Evolutionary conservation across 345 rosid genomes (phyloP), one percentile per base, ranked within the genome.

Genomic region (Populus ilicifolia): DNA sequence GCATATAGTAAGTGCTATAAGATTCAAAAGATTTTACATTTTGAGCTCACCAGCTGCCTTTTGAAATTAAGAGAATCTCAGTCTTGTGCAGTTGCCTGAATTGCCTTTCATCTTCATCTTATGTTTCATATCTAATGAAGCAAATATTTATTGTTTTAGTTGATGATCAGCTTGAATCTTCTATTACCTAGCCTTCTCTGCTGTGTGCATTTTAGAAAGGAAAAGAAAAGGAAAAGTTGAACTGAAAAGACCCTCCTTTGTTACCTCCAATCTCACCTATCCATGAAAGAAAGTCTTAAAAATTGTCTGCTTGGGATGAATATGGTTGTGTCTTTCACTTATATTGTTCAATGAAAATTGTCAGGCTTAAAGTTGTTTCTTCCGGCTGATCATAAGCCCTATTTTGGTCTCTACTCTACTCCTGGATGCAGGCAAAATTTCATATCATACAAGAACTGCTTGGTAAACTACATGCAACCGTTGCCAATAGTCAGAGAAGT

Each of bases 361-460:
- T 39, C 16, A 4, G 20, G 13, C 29, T 66, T n/a, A 44, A 46
- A 13, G n/a, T 36, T 43, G 50, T 36, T 43, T 33, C 4, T 63
- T 64, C n/a, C 48, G 33, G 33, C 20, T 43, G 44, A 64, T 64
- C 27, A 48, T 29, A 33, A 71, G 65, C 39, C 66, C 50, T 41
- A n/a, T 23, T 10, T 36, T 52, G n/a, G 17, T 50, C 8, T 50
- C 8, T 20, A 25, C 62, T 62, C 25, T 27, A 48, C 44, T 72
- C 38, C 23, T 75, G 38, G 7, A 23, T 70, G 75, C 89, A 93
- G 99, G 98, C 98, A 21, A 95, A 95, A 78, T 93, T 93, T 82
- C 94, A 95, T 83, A 93, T 93, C 70, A 85, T 92, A 76, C 99
- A 93, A 87, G 99, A 95, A 81, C 82, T 95, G 72, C 98, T 95